Conservation (phyloP, 179 eudicot genomes). For the Patellifolia procumbens region DNA sequence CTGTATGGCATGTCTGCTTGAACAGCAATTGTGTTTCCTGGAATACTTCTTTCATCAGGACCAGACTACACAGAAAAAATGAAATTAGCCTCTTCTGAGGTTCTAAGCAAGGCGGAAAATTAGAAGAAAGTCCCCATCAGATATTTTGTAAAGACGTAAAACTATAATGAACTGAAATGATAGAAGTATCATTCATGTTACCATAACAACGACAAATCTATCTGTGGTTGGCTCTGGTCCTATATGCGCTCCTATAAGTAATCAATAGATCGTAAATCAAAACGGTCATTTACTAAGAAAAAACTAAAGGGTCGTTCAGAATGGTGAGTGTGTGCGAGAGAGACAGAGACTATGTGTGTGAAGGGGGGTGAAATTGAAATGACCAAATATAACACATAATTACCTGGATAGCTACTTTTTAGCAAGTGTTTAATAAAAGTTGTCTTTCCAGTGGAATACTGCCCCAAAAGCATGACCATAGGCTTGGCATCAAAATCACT, state of each 20-base stretch:
- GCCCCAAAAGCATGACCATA: constrained; percentile 97
- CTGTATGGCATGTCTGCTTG: constrained; percentile 85
- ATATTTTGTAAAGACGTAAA: neutral
- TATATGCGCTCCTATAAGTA: constrained; percentile 78
- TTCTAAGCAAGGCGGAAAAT: constrained; percentile 3
- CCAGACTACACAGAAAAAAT: constrained; percentile 56
- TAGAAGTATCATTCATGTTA: constrained; percentile 18
- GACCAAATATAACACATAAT: constrained; percentile 1
- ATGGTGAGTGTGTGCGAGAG: neutral
- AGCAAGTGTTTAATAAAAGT: constrained; percentile 87
- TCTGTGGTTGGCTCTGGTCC: constrained; percentile 99
- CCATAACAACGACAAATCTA: constrained; percentile 86
- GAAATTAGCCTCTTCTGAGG: constrained; percentile 1
- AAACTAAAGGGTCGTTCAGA: neutral
- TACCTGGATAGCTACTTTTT: constrained; percentile 79
- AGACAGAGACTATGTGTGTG: neutral
- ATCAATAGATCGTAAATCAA: neutral
- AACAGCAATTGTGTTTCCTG: constrained; percentile 91
- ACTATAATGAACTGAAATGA: neutral
- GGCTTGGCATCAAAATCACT: constrained; percentile 95
- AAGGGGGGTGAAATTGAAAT: neutral
- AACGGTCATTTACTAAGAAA: neutral
- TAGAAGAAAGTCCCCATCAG: neutral
- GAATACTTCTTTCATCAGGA: constrained; percentile 93
- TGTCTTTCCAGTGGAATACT: constrained; percentile 92